Evolutionary conservation across 352 stramenopile genomes (phyloP).

Genomic region (Pythium dissotocum): DNA sequence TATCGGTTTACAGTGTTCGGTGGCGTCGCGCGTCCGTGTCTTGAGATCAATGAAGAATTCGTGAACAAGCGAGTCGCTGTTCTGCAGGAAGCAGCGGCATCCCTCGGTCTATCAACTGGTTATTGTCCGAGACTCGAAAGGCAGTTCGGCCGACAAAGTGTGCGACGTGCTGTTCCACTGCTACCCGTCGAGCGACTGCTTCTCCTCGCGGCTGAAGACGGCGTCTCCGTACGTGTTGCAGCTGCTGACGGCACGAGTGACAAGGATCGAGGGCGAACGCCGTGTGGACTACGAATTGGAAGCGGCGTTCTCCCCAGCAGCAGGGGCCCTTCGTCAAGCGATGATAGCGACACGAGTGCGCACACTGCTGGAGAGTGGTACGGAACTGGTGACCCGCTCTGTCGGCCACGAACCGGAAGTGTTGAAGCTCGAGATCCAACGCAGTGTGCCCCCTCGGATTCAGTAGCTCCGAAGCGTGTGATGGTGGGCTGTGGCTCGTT

Average conservation of each 20-base stretch:
- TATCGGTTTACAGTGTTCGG: conserved; percentile 1
- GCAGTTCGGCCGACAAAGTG: neutral
- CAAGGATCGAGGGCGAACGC: too few species aligned
- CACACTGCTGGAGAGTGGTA: too few species aligned
- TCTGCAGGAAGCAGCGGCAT: too few species aligned
- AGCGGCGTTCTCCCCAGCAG: too few species aligned
- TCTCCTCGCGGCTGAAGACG: neutral
- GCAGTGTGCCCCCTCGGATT: neutral
- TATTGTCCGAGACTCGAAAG: neutral
- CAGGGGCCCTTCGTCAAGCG: too few species aligned
- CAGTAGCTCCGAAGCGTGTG: too few species aligned
- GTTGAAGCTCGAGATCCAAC: neutral
- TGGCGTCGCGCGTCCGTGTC: conserved; percentile 1
- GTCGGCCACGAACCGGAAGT: too few species aligned
- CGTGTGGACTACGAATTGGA: too few species aligned
- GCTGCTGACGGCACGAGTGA: neutral
- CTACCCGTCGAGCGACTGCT: neutral
- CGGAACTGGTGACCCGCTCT: too few species aligned
- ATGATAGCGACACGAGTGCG: too few species aligned
- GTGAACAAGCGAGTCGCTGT: neutral
- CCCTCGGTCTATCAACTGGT: neutral
- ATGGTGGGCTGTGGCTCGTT: neutral
- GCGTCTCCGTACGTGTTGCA: neutral
- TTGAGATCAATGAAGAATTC: neutral
- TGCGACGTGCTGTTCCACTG: neutral